Evolutionary conservation across 805 yeast species (phyloP), one percentile per base, ranked within the genome.

Genomic region (Lachancea fermentati): DNA sequence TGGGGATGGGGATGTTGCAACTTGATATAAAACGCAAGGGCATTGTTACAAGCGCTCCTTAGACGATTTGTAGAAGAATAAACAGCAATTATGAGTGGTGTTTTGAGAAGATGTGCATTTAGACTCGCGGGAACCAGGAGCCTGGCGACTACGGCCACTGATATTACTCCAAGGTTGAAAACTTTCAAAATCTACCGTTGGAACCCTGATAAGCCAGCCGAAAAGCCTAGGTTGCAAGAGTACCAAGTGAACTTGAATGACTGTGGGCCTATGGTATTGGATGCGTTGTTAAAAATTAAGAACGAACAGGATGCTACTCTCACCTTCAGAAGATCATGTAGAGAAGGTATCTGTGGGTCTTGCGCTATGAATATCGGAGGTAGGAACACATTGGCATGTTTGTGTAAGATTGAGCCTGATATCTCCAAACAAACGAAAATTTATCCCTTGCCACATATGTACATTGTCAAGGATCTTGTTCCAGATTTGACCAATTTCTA

Each of bases 331-430:
- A 82, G 98, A 69, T 88, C 97, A 32, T 93, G 98, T 72, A 87
- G 98, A 73, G 98, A 93, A 72, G 98, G 98, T 58, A 93, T 93
- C 52, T 93, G 98, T 73, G 98, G 98, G 42, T 91, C 97, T 5
- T 93, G 98, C 73, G 98, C 98, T 53, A 93, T 93, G 98, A 93
- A 93, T 75, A 93, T 93, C 66, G 95, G 95, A 50, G 98, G 98
- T 54, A 76, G 84, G 65, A 93, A 93, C 76, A 93, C 98, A 24
- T 76, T 93, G 54, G 98, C 98, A 28, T 93, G 98, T 71, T 71
- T 93, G 53, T 88, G 97, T 73, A 82, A 86, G 66, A 88, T 93
- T 58, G 96, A 93, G 65, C 76, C 79, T 55, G 84, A 89, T 66
- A 68, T 72, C 25, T 50, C 78, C 46, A 84, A 83, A 67, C 84